Conservation (phyloP, 1,139 yeast genomes). For the Kodamaea arcana region DNA sequence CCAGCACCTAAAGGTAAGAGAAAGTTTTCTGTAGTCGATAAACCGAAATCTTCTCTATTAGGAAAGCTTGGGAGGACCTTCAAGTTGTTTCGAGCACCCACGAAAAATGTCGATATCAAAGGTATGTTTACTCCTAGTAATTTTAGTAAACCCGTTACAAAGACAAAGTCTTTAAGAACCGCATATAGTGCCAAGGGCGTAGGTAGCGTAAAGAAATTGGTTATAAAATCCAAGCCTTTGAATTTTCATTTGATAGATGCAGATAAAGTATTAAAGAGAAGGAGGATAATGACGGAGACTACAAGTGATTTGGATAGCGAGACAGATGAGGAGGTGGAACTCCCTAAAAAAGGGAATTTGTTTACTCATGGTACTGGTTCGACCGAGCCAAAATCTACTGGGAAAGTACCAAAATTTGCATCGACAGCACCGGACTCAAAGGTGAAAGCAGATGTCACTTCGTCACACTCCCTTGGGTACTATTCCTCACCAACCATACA, state of each 20-base stretch:
- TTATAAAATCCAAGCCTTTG: conserved; percentile 40
- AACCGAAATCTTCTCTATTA: conserved; percentile 25
- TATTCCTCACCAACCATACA: conserved; percentile 76
- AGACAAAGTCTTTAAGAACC: conserved; percentile 10
- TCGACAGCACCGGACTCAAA: neutral
- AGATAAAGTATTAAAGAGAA: conserved; percentile 37
- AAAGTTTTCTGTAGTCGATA: conserved; percentile 16
- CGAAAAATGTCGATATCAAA: conserved; percentile 14
- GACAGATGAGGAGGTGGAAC: conserved; percentile 14
- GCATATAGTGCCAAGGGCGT: conserved; percentile 10
- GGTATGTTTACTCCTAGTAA: conserved; percentile 25
- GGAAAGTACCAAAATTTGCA: neutral
- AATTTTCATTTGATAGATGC: conserved; percentile 44
- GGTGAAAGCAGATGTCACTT: conserved; percentile 18
- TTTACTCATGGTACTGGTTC: conserved; percentile 3
- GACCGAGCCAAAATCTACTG: conserved; percentile 1
- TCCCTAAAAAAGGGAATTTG: neutral
- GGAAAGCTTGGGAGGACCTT: conserved; percentile 37
- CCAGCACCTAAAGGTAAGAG: conserved; percentile 17
- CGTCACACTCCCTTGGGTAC: too few relatives aligned
- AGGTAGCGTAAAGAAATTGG: conserved; percentile 30
- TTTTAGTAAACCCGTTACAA: conserved; percentile 10
- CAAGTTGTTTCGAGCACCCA: conserved; percentile 26
- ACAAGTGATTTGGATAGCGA: conserved; percentile 18
- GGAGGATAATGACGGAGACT: conserved; percentile 23